A percentile compares a stretch with the other conserved stretches of the same genome.
phyloP scores from a whole-genome alignment of 2,329 filamentous ascomycete species.

The Fusarium armeniacum region DNA sequence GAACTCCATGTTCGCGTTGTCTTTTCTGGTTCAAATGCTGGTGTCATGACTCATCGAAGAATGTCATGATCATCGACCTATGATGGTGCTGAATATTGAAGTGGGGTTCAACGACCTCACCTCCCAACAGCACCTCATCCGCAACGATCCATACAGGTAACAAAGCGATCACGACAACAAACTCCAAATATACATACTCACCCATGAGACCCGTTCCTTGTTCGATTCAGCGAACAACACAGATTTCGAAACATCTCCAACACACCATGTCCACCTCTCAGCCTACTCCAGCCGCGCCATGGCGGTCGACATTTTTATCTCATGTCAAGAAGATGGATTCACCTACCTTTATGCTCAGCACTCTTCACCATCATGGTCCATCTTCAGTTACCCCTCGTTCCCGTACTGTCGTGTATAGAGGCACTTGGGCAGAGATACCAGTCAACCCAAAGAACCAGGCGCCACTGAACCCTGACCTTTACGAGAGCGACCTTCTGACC shows the following conservation, averaged over 20 bases:
- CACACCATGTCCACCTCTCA: constrained; percentile 48
- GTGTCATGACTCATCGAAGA: constrained; percentile 43
- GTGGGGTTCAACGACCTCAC: constrained; percentile 32
- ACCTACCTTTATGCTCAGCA: constrained; percentile 66
- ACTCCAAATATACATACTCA: not conserved
- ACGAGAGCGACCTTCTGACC: constrained; percentile 81
- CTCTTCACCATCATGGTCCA: constrained; percentile 59
- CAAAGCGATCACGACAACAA: constrained; percentile 1
- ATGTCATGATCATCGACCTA: constrained; percentile 27
- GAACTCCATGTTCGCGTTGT: not conserved
- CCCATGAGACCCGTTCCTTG: constrained; percentile 40
- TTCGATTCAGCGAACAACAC: constrained; percentile 47
- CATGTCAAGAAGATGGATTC: constrained; percentile 63
- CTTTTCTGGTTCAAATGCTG: not conserved
- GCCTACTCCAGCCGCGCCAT: constrained; percentile 60
- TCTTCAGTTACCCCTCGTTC: constrained; percentile 68
- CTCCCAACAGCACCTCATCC: constrained; percentile 19
- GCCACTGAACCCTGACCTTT: constrained; percentile 75
- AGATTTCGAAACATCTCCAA: constrained; percentile 50
- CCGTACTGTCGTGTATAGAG: constrained; percentile 86
- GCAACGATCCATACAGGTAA: not conserved
- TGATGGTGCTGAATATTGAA: constrained; percentile 28
- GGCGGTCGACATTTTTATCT: constrained; percentile 66
- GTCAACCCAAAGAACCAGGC: constrained; percentile 80
- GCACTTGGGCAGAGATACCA: constrained; percentile 82